A percentile compares a stretch with the other conserved stretches of the same genome.
These are phyloP conservation scores for Cucurbita moschata DNA, from an alignment of 306 rosid species.

Conservation along the genomic window DNA sequence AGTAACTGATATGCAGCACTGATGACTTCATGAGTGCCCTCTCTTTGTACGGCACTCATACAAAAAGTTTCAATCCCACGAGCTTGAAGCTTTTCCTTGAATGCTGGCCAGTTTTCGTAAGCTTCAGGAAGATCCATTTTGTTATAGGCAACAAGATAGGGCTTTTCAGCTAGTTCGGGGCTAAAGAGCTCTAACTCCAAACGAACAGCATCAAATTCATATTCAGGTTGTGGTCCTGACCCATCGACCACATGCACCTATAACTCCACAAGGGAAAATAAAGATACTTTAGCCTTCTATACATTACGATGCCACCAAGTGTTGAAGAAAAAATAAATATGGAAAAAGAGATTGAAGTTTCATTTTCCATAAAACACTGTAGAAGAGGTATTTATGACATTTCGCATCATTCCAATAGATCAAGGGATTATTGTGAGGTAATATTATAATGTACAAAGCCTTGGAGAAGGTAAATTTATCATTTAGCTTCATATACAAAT, in stretches of 20 bases:
- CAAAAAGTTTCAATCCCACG: slow-evolving; percentile 61
- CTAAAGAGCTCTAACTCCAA: slow-evolving; percentile 75
- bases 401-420: background rate
- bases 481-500: background rate
- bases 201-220: slow-evolving; percentile 87
- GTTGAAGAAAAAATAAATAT: background rate
- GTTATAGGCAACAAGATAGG: slow-evolving; percentile 71
- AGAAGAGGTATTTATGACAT: background rate
- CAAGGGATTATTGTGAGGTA: background rate
- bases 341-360: background rate
- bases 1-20: slow-evolving; percentile 57
- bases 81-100: slow-evolving; percentile 54
- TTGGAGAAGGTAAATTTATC: background rate
- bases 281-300: background rate
- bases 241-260: slow-evolving; percentile 92
- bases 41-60: slow-evolving; percentile 72
- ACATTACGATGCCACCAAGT: background rate
- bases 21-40: slow-evolving; percentile 67
- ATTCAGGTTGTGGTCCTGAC: slow-evolving; percentile 76
- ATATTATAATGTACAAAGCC: background rate
- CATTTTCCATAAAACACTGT: background rate
- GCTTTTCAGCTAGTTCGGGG: slow-evolving; percentile 90
- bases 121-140: slow-evolving; percentile 99
- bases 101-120: slow-evolving; percentile 60
- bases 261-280: slow-evolving; percentile 9